Evolutionary conservation across 495 filamentous ascomycete genomes (phyloP).

Genomic region (Penicillium manginii): DNA sequence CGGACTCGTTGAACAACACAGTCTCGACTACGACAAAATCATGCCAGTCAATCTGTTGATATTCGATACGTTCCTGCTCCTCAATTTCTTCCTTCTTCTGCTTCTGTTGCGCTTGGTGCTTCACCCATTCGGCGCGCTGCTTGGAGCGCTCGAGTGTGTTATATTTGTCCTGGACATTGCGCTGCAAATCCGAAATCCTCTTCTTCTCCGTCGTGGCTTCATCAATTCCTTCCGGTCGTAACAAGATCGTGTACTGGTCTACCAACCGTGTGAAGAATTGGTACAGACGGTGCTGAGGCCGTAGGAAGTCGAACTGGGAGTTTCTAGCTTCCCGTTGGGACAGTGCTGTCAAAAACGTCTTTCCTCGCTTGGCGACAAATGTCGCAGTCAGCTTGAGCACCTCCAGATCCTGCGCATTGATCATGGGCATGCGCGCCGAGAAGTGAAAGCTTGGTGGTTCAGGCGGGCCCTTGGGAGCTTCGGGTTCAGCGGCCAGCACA

Average conservation of each 20-base stretch:
- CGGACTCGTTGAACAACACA: constrained; percentile 86
- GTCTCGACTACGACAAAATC: constrained; percentile 97
- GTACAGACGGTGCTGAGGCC: constrained; percentile 92
- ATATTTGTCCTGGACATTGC: constrained; percentile 78
- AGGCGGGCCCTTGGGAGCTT: constrained; percentile 78
- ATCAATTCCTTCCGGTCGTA: constrained; percentile 67
- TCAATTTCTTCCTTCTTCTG: constrained; percentile 86
- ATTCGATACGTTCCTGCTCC: constrained; percentile 81
- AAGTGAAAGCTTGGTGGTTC: constrained; percentile 92
- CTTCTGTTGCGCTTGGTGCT: constrained; percentile 83
- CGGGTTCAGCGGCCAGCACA: constrained; percentile 56
- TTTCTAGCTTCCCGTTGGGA: constrained; percentile 88
- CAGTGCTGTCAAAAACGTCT: constrained; percentile 85
- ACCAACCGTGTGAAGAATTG: constrained; percentile 91
- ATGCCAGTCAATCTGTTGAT: constrained; percentile 95
- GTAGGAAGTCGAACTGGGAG: constrained; percentile 95
- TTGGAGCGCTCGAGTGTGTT: constrained; percentile 79
- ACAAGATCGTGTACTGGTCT: constrained; percentile 89
- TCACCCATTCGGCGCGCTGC: constrained; percentile 83
- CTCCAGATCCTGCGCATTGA: constrained; percentile 93
- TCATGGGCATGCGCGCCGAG: constrained; percentile 95
- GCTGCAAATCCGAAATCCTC: constrained; percentile 72
- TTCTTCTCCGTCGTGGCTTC: constrained; percentile 70
- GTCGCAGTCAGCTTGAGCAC: constrained; percentile 87
- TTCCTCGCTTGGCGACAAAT: constrained; percentile 88